A percentile compares a stretch with the other conserved stretches of the same genome.
Evolutionary conservation across 768 basidiomycete genomes (phyloP).

Genomic region (Rhizopogon roseolus): DNA sequence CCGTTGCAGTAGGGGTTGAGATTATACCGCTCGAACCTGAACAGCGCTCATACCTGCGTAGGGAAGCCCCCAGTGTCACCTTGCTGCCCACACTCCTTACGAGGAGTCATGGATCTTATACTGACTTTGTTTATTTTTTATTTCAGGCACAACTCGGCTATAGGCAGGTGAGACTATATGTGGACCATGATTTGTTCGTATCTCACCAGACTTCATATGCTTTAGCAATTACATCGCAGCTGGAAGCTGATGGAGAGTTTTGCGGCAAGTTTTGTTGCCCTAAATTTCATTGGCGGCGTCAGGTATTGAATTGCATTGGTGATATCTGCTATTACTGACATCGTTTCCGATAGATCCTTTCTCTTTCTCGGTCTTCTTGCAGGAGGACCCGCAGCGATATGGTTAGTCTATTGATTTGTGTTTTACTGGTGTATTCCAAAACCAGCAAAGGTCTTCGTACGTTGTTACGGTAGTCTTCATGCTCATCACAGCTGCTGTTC

Average conservation of each 20-base stretch:
- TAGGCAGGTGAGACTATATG: slow-evolving; percentile 50
- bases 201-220: not conserved
- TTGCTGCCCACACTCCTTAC: slow-evolving; percentile 34
- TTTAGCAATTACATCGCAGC: slow-evolving; percentile 78
- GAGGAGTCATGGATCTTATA: slow-evolving; percentile 34
- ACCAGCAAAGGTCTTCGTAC: slow-evolving; percentile 70
- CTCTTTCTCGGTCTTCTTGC: slow-evolving; percentile 80
- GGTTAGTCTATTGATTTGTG: slow-evolving; percentile 35
- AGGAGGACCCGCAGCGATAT: slow-evolving; percentile 84
- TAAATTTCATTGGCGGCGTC: slow-evolving; percentile 88
- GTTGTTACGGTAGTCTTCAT: slow-evolving; percentile 80
- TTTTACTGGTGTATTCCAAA: not conserved
- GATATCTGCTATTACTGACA: not conserved
- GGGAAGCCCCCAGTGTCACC: slow-evolving; percentile 84
- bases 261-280: slow-evolving; percentile 81
- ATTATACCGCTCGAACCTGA: slow-evolving; percentile 98
- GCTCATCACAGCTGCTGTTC: slow-evolving; percentile 80
- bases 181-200: not conserved
- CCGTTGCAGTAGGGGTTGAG: slow-evolving; percentile 68
- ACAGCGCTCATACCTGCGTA: slow-evolving; percentile 97
- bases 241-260: slow-evolving; percentile 86
- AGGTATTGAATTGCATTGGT: slow-evolving; percentile 39
- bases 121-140: slow-evolving; percentile 42
- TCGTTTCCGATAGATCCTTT: slow-evolving; percentile 44
- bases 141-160: slow-evolving; percentile 71